phyloP scores from a whole-genome alignment of 139 green algal species.

The Chlamydomonas schloesseri region DNA sequence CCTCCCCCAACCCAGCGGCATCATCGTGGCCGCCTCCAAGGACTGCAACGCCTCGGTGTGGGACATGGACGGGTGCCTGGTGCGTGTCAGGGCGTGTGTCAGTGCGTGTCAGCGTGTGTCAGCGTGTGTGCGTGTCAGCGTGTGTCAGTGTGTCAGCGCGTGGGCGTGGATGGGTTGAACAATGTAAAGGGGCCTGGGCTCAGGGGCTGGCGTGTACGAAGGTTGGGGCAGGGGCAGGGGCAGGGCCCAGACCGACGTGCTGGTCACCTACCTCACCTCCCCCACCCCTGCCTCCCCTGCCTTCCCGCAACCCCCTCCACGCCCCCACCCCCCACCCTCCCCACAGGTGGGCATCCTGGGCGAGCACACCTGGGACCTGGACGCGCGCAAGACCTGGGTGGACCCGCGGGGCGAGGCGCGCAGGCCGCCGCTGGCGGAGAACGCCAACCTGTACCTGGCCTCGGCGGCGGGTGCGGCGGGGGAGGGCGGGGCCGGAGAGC shows the following conservation, averaged over 20 bases:
- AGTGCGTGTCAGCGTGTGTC: too few relatives aligned
- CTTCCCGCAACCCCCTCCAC: not conserved
- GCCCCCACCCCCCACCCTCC: not conserved
- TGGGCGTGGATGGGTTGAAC: too few relatives aligned
- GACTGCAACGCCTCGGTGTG: constrained; percentile 78
- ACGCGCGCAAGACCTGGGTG: constrained; percentile 58
- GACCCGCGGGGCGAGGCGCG: constrained; percentile 49
- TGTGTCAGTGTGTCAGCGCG: too few relatives aligned
- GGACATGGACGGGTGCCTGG: constrained; percentile 63
- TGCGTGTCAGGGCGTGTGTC: too few relatives aligned
- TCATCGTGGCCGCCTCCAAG: constrained; percentile 70
- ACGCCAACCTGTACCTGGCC: constrained; percentile 46
- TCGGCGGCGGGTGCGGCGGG: not conserved
- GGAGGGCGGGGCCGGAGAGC: too few relatives aligned
- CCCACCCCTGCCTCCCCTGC: not conserved
- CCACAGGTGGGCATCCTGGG: constrained; percentile 66
- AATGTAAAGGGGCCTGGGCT: too few relatives aligned
- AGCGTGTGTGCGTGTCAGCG: too few relatives aligned
- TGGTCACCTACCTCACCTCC: not conserved
- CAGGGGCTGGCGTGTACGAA: too few relatives aligned
- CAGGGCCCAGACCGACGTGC: too few relatives aligned
- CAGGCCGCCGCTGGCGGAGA: constrained; percentile 34
- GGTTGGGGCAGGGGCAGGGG: too few relatives aligned
- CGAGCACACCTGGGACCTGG: constrained; percentile 68
- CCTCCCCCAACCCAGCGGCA: not conserved